A percentile compares a stretch with the other conserved stretches of the same genome.
phyloP scores from a whole-genome alignment of 2,329 filamentous ascomycete genomes.

The Fusarium sp. region DNA sequence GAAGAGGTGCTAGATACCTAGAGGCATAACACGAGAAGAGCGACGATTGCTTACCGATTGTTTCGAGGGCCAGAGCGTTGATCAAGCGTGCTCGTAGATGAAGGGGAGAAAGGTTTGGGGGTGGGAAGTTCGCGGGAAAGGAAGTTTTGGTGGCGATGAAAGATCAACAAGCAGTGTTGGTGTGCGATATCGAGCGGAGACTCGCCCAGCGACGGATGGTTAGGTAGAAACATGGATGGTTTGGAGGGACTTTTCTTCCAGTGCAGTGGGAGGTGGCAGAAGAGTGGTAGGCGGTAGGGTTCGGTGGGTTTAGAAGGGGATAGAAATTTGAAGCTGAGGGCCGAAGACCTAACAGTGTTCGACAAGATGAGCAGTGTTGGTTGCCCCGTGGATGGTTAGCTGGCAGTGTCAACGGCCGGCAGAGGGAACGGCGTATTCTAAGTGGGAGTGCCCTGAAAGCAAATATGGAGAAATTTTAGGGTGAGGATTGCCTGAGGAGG shows the following conservation, averaged over 20 bases:
- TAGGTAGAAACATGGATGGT: neutral
- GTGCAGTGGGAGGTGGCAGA: neutral
- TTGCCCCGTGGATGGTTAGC: neutral
- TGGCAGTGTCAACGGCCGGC: neutral
- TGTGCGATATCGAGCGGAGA: neutral
- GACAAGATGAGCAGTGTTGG: neutral
- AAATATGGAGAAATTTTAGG: neutral
- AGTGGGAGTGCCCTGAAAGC: neutral
- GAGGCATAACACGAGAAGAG: neutral
- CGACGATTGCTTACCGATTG: neutral
- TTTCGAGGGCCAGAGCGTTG: neutral
- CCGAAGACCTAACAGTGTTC: neutral
- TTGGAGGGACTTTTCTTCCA: neutral
- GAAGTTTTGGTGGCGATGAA: neutral
- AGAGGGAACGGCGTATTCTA: neutral
- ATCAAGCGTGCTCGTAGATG: neutral
- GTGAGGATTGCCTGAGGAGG: neutral
- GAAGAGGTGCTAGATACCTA: neutral
- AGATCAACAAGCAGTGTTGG: neutral
- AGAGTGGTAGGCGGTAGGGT: neutral
- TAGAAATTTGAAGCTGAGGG: neutral
- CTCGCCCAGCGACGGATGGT: neutral
- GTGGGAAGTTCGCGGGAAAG: too few relatives aligned
- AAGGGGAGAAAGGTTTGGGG: neutral
- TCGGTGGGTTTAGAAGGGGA: neutral